Evolutionary conservation across 768 basidiomycete genomes (phyloP), one percentile per base, ranked within the genome.

Genomic region (Lactifluus piperatus): DNA sequence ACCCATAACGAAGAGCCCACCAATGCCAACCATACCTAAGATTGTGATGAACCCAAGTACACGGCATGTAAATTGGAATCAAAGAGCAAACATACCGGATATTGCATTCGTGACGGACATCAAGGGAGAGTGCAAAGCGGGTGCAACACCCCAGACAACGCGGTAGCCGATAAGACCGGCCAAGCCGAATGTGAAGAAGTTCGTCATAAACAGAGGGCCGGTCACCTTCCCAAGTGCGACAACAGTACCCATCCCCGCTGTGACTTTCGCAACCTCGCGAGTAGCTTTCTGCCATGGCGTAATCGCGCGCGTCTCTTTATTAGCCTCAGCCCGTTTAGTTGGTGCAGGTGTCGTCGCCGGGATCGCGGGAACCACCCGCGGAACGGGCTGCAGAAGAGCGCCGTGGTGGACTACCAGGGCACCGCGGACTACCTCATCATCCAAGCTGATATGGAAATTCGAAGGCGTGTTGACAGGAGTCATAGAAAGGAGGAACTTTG

Each of bases 81-180:
- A 46, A 52, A 36, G 48, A 36, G 20, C 22, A 27, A 49, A 75
- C 80, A 71, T 69, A 73, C 90, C 89, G 22, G 90, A 92, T 45
- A 91, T 88, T 3, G 91, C 90, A 67, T 92, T 92, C 13, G 90
- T 93, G 6, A 93, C 91, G 9, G 87, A 89, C 90, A 94, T 94
- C 58, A 93, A 73, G 14, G 91, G 91, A 22, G 91, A 92, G 70
- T 94, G 91, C 51, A 93, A 71, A 18, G 91, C 91, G 41, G 91
- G 91, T 29, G 86, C 81, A 44, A 94, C 91, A 58, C 88, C 88
- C 91, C 91, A 94, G 18, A 94, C 84, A 4, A 92, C 90, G 66
- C 90, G 83, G 68, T 91, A 92, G 18, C 91, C 91, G 53, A 93
- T 87, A 44, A 93, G 68, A 27, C 88, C 86, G 45, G 91, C 91